Conservation (phyloP, 345 rosid genomes). For the Mangifera indica region DNA sequence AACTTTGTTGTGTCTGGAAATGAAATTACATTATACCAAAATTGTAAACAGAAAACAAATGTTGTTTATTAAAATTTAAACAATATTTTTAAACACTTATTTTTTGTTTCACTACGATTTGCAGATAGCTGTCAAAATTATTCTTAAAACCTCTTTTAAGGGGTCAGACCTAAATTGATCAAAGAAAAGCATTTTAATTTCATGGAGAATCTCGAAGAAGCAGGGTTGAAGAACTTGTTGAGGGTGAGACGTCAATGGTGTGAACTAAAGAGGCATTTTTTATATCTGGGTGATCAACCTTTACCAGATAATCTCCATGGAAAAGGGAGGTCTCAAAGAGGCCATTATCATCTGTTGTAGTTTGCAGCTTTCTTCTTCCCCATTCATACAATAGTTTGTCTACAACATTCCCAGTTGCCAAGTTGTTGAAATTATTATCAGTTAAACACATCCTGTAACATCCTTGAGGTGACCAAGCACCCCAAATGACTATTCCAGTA, state of each 20-base stretch:
- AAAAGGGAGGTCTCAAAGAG: slow-evolving; percentile 52
- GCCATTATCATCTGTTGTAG: slow-evolving; percentile 49
- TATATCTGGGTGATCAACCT: slow-evolving; percentile 21
- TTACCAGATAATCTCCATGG: slow-evolving; percentile 56
- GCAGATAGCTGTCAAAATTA: no score
- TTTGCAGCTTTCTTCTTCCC: slow-evolving; percentile 29
- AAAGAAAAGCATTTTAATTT: neutral
- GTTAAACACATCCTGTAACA: slow-evolving; percentile 78
- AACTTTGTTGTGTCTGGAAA: no score
- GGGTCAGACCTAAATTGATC: no score
- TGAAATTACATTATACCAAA: no score
- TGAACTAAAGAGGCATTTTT: slow-evolving; percentile 17
- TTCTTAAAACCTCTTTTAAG: no score
- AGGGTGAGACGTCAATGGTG: slow-evolving; percentile 15
- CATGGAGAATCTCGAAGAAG: slow-evolving; percentile 9
- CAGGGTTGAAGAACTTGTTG: slow-evolving; percentile 11
- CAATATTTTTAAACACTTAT: no score
- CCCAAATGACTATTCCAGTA: slow-evolving; percentile 66
- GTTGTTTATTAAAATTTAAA: no score
- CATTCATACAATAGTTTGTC: slow-evolving; percentile 68
- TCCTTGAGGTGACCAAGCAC: slow-evolving; percentile 51
- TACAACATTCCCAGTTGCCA: slow-evolving; percentile 68
- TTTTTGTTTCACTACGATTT: no score
- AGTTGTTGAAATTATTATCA: slow-evolving; percentile 59
- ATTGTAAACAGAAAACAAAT: no score